Evolutionary conservation across 345 rosid species (phyloP).

Genomic region (Linum usitatissimum): DNA sequence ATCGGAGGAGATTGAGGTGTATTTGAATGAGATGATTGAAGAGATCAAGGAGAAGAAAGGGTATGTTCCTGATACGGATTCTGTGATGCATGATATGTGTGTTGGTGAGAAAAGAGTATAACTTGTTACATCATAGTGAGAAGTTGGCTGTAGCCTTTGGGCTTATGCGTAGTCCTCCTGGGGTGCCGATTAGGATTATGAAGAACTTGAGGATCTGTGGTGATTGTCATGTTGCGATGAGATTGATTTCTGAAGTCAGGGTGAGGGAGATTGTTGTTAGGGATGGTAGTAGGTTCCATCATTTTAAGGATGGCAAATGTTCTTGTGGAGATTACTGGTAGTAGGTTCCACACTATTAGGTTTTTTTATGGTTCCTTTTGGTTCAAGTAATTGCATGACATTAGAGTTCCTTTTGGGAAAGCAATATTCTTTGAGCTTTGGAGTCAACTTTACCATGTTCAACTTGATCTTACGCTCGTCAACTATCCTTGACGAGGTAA

Average conservation of each 20-base stretch:
- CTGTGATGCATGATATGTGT: slow-evolving; percentile 6
- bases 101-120: not conserved
- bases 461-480: too few relatives aligned
- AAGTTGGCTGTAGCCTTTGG: slow-evolving; percentile 2
- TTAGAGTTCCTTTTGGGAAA: too few relatives aligned
- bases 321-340: slow-evolving; percentile 4
- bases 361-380: too few relatives aligned
- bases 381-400: too few relatives aligned
- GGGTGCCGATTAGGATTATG: slow-evolving; percentile 1
- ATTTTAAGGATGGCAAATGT: not conserved
- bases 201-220: slow-evolving; percentile 4
- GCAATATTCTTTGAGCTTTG: too few relatives aligned
- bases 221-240: not conserved
- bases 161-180: not conserved
- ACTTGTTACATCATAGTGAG: not conserved
- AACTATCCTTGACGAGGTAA: too few relatives aligned
- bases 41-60: slow-evolving; percentile 55
- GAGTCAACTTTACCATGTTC: too few relatives aligned
- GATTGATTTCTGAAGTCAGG: not conserved
- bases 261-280: not conserved
- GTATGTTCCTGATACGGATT: slow-evolving; percentile 48
- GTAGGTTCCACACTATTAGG: too few relatives aligned
- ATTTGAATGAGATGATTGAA: slow-evolving; percentile 39
- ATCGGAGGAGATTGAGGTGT: slow-evolving; percentile 43
- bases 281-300: slow-evolving; percentile 2